Evolutionary conservation across 441 rosid species (phyloP).

Genomic region (Gossypium laxum): DNA sequence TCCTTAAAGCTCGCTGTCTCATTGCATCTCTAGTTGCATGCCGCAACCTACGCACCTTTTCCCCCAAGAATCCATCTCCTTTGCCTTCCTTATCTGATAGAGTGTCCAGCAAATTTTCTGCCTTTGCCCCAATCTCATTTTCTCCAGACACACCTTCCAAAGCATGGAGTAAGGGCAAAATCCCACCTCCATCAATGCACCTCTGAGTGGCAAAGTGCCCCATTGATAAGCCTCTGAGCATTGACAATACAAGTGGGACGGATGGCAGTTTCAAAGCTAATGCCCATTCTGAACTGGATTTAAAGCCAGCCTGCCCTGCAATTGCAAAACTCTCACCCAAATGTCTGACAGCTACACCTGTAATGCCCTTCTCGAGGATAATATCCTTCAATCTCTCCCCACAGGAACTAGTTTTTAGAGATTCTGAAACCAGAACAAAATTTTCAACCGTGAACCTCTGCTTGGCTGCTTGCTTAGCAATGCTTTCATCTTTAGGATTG

Average conservation of each 20-base stretch:
- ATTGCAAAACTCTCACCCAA: conserved; percentile 68
- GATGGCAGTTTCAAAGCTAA: conserved; percentile 80
- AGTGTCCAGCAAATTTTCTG: conserved; percentile 94
- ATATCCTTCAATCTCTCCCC: conserved; percentile 98
- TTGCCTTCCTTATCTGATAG: conserved; percentile 85
- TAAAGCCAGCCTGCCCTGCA: conserved; percentile 73
- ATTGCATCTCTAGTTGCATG: conserved; percentile 91
- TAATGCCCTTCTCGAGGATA: conserved; percentile 82
- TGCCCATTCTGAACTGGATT: conserved; percentile 63
- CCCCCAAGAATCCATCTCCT: conserved; percentile 93
- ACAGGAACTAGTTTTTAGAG: conserved; percentile 97
- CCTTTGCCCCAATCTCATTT: conserved; percentile 95
- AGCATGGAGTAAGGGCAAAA: conserved; percentile 89
- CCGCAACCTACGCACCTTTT: conserved; percentile 63
- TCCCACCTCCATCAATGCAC: conserved; percentile 80
- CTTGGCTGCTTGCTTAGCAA: conserved; percentile 62
- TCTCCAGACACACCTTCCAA: conserved; percentile 94
- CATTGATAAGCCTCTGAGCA: conserved; percentile 93
- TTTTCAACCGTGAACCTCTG: conserved; percentile 84
- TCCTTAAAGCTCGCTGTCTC: conserved; percentile 89
- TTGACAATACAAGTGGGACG: conserved; percentile 79
- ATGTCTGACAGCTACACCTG: conserved; percentile 72
- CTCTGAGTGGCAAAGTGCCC: conserved; percentile 90
- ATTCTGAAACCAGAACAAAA: conserved; percentile 95
- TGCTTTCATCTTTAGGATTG: conserved; percentile 63